Base-by-base conservation (phyloP, 2,329 filamentous ascomycete genomes). In the Exophiala viscosa region DNA sequence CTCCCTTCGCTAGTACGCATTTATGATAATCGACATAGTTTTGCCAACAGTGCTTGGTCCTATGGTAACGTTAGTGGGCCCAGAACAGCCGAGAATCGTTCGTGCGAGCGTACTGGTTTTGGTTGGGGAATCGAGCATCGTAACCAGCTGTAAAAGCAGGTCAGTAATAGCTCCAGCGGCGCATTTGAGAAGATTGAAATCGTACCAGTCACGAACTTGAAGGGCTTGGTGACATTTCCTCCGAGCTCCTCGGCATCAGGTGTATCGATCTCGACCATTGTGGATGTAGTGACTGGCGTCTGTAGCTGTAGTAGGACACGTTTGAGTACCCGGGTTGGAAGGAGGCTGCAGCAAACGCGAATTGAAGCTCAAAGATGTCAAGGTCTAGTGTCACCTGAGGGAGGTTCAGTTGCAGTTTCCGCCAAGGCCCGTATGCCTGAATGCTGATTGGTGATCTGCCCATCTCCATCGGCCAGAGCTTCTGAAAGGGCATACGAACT, bases 21-120 rank as follows among this genome's bases (percentile, higher is more conserved):
- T 99, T 99, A 86, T 99, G 89, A 83, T 99, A 97, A 77, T 99
- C 93, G 80, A 99, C 93, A 79, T 99, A 99, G 84, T 99, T 99
- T 76, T 99, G 95, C 93, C 93, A 99, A 89, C 93, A 99, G 85
- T 99, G 91, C 87, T 96, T 96, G 78, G 91, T 85, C 75, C 76
- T 79, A 48, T 42, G n/a, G 20, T 50, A 31, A 11, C 17, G 44
- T 56, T 54, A 62, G 47, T 32, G 14, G 47, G 28, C 11, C 33
- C 28, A 44, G 46, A 46, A 18, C 23, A 20, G n/a, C 5, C 50
- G 50, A 39, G 31, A 46, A 34, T 38, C 20, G 34, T 23, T 35
- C n/a, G 5, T 4, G 43, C 31, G 45, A 45, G 64, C 73, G 57
- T 71, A 77, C 75, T 77, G 75, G 66, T 99, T 99, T 81, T 85